These are phyloP conservation scores for Monilinia aucupariae DNA, from an alignment of 2,329 filamentous ascomycete genomes.

Conservation along the genomic window DNA sequence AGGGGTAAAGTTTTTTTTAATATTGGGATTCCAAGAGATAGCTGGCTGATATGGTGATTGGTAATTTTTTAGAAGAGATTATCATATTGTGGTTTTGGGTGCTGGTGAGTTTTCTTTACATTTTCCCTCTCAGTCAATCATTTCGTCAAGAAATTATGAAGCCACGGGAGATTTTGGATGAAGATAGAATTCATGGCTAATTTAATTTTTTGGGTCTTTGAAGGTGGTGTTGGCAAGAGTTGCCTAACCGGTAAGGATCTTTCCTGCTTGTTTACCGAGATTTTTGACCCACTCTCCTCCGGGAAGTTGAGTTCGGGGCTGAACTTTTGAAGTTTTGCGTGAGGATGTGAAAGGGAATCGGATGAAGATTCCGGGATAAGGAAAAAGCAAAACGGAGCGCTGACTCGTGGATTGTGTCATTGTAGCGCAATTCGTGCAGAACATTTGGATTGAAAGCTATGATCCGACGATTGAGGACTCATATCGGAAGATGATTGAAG, in stretches of 20 bases:
- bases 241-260: conserved; percentile 60
- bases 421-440: conserved; percentile 67
- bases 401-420: conserved; percentile 11
- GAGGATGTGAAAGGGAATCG: background rate
- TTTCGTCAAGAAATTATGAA: background rate
- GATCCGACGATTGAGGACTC: conserved; percentile 59
- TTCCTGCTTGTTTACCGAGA: conserved; percentile 8
- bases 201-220: conserved; percentile 31
- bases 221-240: conserved; percentile 69
- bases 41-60: conserved; percentile 8
- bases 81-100: conserved; percentile 62
- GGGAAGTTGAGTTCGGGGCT: background rate
- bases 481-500: conserved; percentile 56
- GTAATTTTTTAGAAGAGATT: conserved; percentile 46
- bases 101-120: conserved; percentile 41
- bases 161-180: background rate
- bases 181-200: conserved; percentile 20
- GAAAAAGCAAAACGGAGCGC: background rate
- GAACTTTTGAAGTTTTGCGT: background rate
- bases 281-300: conserved; percentile 13
- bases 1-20: conserved; percentile 15
- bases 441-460: conserved; percentile 68
- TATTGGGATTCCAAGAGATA: background rate
- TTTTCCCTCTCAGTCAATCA: conserved; percentile 5
- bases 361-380: background rate